A percentile compares a stretch with the other conserved stretches of the same genome.
phyloP scores from a whole-genome alignment of 495 filamentous ascomycete genomes.

The Hyaloscypha hepaticicola region DNA sequence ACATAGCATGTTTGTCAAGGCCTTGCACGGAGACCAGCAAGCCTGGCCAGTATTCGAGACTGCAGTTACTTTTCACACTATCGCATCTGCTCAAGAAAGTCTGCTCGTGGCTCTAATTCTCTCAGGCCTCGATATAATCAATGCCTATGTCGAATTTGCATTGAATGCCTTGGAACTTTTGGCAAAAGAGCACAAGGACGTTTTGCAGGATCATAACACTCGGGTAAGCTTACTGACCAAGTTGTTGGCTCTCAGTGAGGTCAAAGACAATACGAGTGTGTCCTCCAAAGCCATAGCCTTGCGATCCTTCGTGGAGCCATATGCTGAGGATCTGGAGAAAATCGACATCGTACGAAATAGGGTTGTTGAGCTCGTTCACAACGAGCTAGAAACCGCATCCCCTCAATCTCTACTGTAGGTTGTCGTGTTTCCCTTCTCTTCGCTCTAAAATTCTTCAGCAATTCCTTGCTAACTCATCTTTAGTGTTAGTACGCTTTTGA shows the following conservation, averaged over 20 bases:
- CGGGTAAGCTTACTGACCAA: slow-evolving; percentile 44
- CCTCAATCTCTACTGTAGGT: slow-evolving; percentile 43
- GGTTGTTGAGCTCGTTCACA: neutral
- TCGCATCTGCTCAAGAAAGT: slow-evolving; percentile 32
- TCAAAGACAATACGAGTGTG: neutral
- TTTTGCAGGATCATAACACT: slow-evolving; percentile 36
- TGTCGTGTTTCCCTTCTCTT: neutral
- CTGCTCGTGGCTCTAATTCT: slow-evolving; percentile 36
- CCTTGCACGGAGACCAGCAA: slow-evolving; percentile 16
- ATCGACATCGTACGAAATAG: neutral
- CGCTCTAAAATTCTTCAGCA: neutral
- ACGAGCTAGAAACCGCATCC: neutral
- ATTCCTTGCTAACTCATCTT: neutral
- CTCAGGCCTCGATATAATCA: slow-evolving; percentile 16
- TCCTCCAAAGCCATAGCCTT: neutral
- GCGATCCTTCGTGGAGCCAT: neutral
- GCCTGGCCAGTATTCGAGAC: slow-evolving; percentile 43
- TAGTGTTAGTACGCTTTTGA: slow-evolving; percentile 46
- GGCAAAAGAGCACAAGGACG: slow-evolving; percentile 34
- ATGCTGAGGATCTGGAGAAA: neutral
- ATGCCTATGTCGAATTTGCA: slow-evolving; percentile 21
- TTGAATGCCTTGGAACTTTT: slow-evolving; percentile 43
- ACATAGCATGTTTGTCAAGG: slow-evolving; percentile 13
- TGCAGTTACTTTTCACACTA: slow-evolving; percentile 35
- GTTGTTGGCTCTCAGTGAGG: slow-evolving; percentile 45